Conservation (phyloP, 2,329 filamentous ascomycete genomes). For the Paecilomyces sp. region DNA sequence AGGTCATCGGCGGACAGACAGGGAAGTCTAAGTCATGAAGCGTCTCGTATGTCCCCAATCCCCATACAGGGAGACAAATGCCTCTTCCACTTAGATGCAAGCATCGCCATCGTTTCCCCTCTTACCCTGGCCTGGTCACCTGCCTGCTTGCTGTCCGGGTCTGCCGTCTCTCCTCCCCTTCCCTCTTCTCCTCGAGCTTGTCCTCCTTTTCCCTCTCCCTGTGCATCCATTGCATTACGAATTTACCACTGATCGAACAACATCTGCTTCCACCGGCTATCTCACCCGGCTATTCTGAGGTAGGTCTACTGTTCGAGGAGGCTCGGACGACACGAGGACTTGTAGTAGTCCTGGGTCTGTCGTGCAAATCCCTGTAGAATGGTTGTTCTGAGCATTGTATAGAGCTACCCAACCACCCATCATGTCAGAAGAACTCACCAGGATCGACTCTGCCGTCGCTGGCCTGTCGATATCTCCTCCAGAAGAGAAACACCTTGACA, state of each 20-base stretch:
- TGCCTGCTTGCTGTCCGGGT: neutral
- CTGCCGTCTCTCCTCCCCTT: slow-evolving; percentile 3
- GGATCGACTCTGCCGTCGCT: slow-evolving; percentile 87
- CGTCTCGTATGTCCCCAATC: neutral
- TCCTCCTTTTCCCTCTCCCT: slow-evolving; percentile 3
- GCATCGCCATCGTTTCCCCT: neutral
- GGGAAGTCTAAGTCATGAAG: neutral
- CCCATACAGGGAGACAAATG: neutral
- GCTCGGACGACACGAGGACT: neutral
- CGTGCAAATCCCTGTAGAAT: neutral
- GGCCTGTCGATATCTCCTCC: slow-evolving; percentile 64
- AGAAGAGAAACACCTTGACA: slow-evolving; percentile 48
- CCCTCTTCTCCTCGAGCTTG: slow-evolving; percentile 2
- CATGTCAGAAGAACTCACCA: slow-evolving; percentile 64
- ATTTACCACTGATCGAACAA: slow-evolving; percentile 1
- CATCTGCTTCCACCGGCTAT: neutral
- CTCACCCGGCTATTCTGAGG: neutral
- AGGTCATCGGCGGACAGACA: slow-evolving; percentile 2
- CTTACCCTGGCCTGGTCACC: neutral
- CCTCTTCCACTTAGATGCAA: slow-evolving; percentile 1
- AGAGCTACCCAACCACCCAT: slow-evolving; percentile 8
- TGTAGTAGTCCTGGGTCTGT: neutral
- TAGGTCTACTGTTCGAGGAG: neutral
- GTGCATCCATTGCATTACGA: neutral
- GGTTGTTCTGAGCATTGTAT: neutral